Percentiles rank a stretch among this genome's conserved stretches.
These are phyloP conservation scores for Elsinoe fawcettii DNA, from an alignment of 2,329 filamentous ascomycete genomes.

Conservation along the genomic window DNA sequence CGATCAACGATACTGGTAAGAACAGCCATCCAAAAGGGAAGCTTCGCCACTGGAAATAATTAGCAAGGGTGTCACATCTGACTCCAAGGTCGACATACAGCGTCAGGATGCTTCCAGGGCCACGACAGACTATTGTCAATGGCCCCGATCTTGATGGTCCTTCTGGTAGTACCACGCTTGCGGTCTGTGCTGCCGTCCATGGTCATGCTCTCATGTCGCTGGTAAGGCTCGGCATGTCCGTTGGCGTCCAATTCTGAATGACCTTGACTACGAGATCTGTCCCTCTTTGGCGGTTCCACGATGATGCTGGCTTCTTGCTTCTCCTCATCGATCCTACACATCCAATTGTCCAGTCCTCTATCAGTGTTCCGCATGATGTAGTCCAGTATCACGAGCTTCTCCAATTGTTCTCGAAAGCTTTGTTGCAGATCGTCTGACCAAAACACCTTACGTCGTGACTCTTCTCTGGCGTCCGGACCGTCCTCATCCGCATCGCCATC, in stretches of 20 bases:
- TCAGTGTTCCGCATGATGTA: slow-evolving; percentile 99
- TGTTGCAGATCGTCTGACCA: slow-evolving; percentile 89
- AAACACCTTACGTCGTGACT: slow-evolving; percentile 47
- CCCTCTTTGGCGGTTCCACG: slow-evolving; percentile 70
- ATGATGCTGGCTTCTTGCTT: slow-evolving; percentile 75
- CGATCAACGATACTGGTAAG: slow-evolving; percentile 89
- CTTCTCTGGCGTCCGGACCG: slow-evolving; percentile 33
- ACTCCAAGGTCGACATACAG: slow-evolving; percentile 49
- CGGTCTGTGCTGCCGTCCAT: slow-evolving; percentile 36
- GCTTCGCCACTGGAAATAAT: slow-evolving; percentile 54
- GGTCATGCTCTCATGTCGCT: slow-evolving; percentile 73
- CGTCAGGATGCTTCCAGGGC: slow-evolving; percentile 98
- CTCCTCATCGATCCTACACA: slow-evolving; percentile 92
- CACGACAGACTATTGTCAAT: slow-evolving; percentile 98
- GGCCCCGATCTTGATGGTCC: slow-evolving; percentile 58
- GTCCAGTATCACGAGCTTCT: slow-evolving; percentile 94
- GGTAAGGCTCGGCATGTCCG: slow-evolving; percentile 29
- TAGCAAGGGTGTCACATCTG: slow-evolving; percentile 18
- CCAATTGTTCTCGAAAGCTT: slow-evolving; percentile 86
- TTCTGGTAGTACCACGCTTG: neutral
- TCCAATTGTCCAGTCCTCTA: slow-evolving; percentile 95
- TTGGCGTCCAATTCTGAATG: slow-evolving; percentile 28
- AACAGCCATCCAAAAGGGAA: slow-evolving; percentile 99
- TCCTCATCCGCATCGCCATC: slow-evolving; percentile 50
- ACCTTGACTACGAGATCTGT: slow-evolving; percentile 12